Evolutionary conservation across 441 rosid species (phyloP).

Genomic region (Pelargonium australe): DNA sequence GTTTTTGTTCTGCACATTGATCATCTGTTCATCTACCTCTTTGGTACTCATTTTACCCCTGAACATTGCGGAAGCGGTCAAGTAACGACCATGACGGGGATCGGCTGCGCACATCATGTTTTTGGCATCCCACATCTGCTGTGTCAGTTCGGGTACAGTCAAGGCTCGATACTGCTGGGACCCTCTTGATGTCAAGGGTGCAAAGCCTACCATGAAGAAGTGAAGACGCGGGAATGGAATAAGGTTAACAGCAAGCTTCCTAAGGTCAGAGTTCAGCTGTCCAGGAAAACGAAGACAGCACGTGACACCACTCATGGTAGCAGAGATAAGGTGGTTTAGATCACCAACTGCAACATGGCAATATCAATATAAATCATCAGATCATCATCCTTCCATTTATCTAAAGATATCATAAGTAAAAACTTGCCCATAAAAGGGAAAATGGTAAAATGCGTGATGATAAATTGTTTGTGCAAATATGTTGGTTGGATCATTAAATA

Average conservation of each 20-base stretch:
- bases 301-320: conserved; percentile 81
- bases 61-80: conserved; percentile 77
- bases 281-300: conserved; percentile 81
- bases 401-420: background rate
- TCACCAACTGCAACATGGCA: conserved; percentile 51
- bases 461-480: background rate
- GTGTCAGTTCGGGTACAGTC: conserved; percentile 75
- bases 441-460: background rate
- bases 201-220: conserved; percentile 28
- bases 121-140: conserved; percentile 64
- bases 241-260: conserved; percentile 66
- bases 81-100: conserved; percentile 46
- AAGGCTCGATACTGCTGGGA: conserved; percentile 70
- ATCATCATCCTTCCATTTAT: too few species aligned
- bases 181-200: conserved; percentile 77
- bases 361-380: too few species aligned
- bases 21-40: too few species aligned
- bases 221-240: conserved; percentile 70
- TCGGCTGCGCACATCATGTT: too few species aligned
- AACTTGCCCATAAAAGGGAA: background rate
- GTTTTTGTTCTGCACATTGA: conserved; percentile 56
- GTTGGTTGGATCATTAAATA: background rate
- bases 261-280: conserved; percentile 71
- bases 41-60: conserved; percentile 58
- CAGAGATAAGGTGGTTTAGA: conserved; percentile 67